phyloP scores from a whole-genome alignment of 345 rosid genomes.

The Brassica juncea region DNA sequence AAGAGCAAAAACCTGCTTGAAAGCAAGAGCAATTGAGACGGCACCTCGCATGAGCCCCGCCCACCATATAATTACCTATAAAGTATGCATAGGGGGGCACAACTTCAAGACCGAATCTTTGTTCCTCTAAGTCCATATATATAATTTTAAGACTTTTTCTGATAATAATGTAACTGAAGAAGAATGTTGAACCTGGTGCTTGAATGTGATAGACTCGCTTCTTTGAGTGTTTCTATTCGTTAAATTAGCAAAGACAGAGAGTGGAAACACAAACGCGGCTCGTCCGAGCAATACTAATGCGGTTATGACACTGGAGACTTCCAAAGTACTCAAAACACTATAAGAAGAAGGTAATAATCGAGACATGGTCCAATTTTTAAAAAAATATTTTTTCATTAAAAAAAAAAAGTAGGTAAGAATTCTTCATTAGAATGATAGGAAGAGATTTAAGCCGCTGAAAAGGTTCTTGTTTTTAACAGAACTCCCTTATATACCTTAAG shows the following conservation, averaged over 20 bases:
- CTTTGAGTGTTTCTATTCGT: constrained; percentile 53
- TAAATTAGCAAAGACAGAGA: constrained; percentile 64
- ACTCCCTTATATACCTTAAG: constrained; percentile 49
- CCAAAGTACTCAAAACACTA: constrained; percentile 58
- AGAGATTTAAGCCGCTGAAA: neutral
- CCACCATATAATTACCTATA: constrained; percentile 92
- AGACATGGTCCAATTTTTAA: too few relatives aligned
- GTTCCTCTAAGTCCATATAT: neutral
- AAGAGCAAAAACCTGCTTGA: constrained; percentile 66
- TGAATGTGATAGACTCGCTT: constrained; percentile 51
- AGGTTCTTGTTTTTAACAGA: neutral
- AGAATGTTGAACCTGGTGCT: constrained; percentile 60
- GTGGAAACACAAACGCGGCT: constrained; percentile 88
- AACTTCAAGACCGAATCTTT: neutral
- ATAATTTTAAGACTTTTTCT: neutral
- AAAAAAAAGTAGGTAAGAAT: too few relatives aligned
- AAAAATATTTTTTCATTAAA: too few relatives aligned
- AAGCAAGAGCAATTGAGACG: constrained; percentile 89
- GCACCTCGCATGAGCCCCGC: constrained; percentile 96
- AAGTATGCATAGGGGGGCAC: constrained; percentile 15
- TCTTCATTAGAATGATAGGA: neutral
- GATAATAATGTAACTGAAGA: neutral
- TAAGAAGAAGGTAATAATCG: constrained; percentile 3
- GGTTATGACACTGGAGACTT: constrained; percentile 54
- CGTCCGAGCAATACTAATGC: constrained; percentile 62